Evolutionary conservation across 2,329 filamentous ascomycete genomes (phyloP), one percentile per base, ranked within the genome.

Genomic region (Knufia fluminis): DNA sequence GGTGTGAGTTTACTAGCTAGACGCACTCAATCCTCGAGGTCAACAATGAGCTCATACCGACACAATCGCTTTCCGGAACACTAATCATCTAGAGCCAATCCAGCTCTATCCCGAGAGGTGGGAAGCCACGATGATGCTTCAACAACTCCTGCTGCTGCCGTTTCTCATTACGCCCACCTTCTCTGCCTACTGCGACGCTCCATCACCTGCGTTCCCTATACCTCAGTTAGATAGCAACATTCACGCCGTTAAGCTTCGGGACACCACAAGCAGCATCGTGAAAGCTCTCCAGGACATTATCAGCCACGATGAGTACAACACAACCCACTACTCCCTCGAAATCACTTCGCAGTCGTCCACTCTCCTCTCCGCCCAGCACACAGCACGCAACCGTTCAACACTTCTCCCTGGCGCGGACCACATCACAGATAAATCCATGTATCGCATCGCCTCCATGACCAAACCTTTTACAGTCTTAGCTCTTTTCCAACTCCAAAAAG

Each of bases 381-480:
- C 57, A 1, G 57, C 57, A 12, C 6, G 7, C 19, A 43, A 48
- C 23, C 54, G 54, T 17, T 45, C 57, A 48, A 10, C 31, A 4
- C 43, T 43, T 14, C 47, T 52, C n/a, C 57, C 52, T 2, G 57
- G 57, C 4, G 56, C 56, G 4, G 48, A 52, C 14, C 6, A 42
- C 17, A 48, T 59, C 33, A 42, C 52, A 24, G 58, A 58, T 2
- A 52, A 52, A 24, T 56, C 57, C 26, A 46, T 43, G 2, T 62
- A 61, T 52, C 56, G 60, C 20, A 59, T 62, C 16, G 60, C 59
- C 9, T 61, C 58, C 48, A 60, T 60, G 33, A 60, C 59, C 22
- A 62, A 61, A 51, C 39, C 57, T 1, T 61, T 63, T 42, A 64
- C 61, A 8, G 56, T 56, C 3, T 46, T 62, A 17, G 59, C 57